Conservation (phyloP, 371 early-diverging fungal genomes). For the Lichtheimia ramosa region DNA sequence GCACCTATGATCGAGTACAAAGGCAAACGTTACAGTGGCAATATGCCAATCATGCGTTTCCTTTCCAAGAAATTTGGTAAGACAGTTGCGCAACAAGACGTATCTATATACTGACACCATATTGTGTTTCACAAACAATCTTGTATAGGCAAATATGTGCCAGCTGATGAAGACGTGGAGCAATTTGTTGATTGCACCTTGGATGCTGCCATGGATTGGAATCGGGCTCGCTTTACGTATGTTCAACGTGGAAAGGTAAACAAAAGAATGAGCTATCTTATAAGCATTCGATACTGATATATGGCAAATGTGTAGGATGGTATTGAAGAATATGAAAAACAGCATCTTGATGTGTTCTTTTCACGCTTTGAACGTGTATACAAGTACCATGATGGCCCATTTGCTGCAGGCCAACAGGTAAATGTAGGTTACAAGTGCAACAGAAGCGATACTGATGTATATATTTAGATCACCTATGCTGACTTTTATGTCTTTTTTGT, state of each 20-base stretch:
- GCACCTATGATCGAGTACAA: constrained; percentile 23
- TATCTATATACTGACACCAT: neutral
- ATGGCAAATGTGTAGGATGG: neutral
- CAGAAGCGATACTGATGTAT: neutral
- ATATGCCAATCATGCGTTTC: constrained; percentile 20
- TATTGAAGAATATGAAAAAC: constrained; percentile 7
- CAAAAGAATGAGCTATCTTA: neutral
- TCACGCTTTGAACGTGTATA: constrained; percentile 9
- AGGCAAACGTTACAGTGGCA: constrained; percentile 25
- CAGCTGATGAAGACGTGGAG: constrained; percentile 21
- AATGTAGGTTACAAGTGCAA: neutral
- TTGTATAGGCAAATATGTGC: constrained; percentile 24
- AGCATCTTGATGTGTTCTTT: neutral
- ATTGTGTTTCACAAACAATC: no score
- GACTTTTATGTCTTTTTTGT: constrained; percentile 27
- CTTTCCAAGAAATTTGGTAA: constrained; percentile 22
- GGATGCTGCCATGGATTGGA: constrained; percentile 19
- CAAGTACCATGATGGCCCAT: constrained; percentile 19
- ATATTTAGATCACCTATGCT: constrained; percentile 19
- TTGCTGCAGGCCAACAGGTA: constrained; percentile 23
- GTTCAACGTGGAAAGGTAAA: neutral
- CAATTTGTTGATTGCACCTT: constrained; percentile 20
- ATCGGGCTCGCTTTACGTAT: neutral
- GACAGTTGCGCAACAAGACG: neutral
- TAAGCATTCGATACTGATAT: neutral